Evolutionary conservation across 768 basidiomycete genomes (phyloP), one percentile per base, ranked within the genome.

Genomic region (Polyporus arcularius): DNA sequence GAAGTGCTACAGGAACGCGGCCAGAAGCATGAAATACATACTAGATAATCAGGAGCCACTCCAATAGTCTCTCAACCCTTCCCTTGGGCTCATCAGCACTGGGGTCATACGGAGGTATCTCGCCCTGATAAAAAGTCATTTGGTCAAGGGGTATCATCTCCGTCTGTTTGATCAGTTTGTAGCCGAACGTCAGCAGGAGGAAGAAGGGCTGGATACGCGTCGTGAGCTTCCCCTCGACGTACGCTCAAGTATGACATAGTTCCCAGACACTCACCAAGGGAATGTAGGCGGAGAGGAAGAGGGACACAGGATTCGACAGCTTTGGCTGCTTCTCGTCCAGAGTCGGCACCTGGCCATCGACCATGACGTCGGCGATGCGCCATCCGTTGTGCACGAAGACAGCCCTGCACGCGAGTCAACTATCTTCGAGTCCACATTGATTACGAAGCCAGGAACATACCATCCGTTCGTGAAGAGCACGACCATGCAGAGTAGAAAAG

Each of bases 81-180:
- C 55, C 55, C 30, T 55, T 53, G 28, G 55, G 49, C n/a, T 40
- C 42, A 15, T 57, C 57, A 2, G 39, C 38, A 14, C 61, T 42
- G 0, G 59, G 31, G 28, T 47, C 21, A n/a, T 26, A 26, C 31
- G 42, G 41, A 3, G 57, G 54, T 7, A 58, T 35, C n/a, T 42
- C 50, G 0, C 62, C 62, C 2, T 42, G 62, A 49, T 52, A 21
- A 56, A 71, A 71, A 15, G 56, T 41, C 68, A 71, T 71, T 30
- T 69, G 60, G 15, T 71, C 70, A 9, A 68, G 21, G 6, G 48
- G 31, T 10, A 67, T 57, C 67, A 70, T 66, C 51, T 66, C 58
- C 31, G 70, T 71, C 53, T 69, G 68, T 54, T 70, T 60, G 53
- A 71, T 67, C n/a, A 71, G 64, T 57, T 71, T 71, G 62, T 71